A percentile compares a stretch with the other conserved stretches of the same genome.
These are phyloP conservation scores for Ceratocystis alfenasii DNA, from an alignment of 2,329 filamentous ascomycete genomes.

Conservation along the genomic window DNA sequence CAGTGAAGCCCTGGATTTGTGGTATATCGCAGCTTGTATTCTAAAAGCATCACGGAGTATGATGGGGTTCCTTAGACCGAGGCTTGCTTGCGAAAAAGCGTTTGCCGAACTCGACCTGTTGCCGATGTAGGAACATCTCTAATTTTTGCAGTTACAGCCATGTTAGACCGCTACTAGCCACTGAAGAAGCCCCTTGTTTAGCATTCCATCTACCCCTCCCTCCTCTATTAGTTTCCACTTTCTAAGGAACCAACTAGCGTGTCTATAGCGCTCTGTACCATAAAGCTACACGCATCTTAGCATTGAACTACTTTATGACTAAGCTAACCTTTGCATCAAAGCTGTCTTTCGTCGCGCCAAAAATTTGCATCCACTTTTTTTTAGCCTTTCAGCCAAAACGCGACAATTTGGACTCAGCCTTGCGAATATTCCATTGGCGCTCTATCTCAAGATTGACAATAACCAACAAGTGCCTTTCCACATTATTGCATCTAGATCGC, in stretches of 20 bases:
- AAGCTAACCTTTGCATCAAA: background rate
- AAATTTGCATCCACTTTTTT: conserved; percentile 15
- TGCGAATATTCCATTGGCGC: conserved; percentile 1
- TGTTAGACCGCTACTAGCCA: conserved; percentile 21
- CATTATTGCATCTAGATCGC: background rate
- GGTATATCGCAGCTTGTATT: background rate
- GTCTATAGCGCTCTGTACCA: background rate
- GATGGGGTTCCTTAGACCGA: conserved; percentile 12
- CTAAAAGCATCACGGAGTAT: background rate
- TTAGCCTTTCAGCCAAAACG: conserved; percentile 7
- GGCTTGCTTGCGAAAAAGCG: conserved; percentile 16
- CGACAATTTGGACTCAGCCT: conserved; percentile 16
- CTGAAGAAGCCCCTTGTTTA: background rate
- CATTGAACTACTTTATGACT: background rate
- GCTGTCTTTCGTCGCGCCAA: conserved; percentile 10
- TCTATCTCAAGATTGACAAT: background rate
- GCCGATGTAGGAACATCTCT: conserved; percentile 18
- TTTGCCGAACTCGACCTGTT: conserved; percentile 6
- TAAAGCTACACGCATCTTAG: too few relatives aligned
- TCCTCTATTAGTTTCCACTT: background rate
- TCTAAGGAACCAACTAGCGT: too few relatives aligned
- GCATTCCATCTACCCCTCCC: background rate
- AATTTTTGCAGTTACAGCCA: background rate
- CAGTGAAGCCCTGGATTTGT: background rate
- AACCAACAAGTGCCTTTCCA: background rate